These are phyloP conservation scores for Chalciporus sp. DNA, from an alignment of 1,284 basidiomycete species.

Conservation along the genomic window DNA sequence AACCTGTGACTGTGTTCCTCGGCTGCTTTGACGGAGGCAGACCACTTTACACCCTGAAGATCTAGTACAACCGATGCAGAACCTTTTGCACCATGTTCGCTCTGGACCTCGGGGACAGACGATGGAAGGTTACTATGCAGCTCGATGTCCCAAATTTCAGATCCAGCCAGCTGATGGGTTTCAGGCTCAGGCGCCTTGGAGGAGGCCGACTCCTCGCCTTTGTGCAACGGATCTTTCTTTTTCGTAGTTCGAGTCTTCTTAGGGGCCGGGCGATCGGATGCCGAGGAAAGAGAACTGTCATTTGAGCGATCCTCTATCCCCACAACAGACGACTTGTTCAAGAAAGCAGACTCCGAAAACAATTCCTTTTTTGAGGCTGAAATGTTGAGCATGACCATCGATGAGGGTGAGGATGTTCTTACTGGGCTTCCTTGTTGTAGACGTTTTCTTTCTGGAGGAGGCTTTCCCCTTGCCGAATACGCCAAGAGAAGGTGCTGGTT, in stretches of 20 bases:
- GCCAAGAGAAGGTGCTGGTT: constrained; percentile 47
- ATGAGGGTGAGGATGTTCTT: constrained; percentile 5
- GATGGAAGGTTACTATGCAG: constrained; percentile 36
- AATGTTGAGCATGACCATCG: constrained; percentile 8
- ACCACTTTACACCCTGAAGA: constrained; percentile 26
- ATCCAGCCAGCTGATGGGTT: constrained; percentile 33
- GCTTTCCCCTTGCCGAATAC: constrained; percentile 76
- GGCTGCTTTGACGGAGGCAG: constrained; percentile 4
- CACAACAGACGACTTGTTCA: constrained; percentile 36
- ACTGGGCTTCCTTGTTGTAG: constrained; percentile 19
- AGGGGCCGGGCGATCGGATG: neutral
- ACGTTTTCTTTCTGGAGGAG: constrained; percentile 46
- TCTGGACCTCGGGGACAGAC: constrained; percentile 14
- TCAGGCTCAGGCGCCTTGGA: neutral
- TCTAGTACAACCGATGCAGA: constrained; percentile 27
- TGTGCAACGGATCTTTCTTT: constrained; percentile 1
- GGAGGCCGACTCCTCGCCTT: neutral
- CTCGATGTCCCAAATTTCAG: constrained; percentile 72
- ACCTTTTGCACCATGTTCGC: constrained; percentile 9
- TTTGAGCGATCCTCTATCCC: constrained; percentile 8
- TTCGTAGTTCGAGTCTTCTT: constrained; percentile 5
- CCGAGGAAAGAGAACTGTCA: neutral
- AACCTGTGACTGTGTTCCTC: constrained; percentile 1
- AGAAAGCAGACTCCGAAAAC: constrained; percentile 58
- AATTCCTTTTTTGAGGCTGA: constrained; percentile 21